phyloP scores from a whole-genome alignment of 768 basidiomycete genomes.

The Rhodosporidiobolus sp. region DNA sequence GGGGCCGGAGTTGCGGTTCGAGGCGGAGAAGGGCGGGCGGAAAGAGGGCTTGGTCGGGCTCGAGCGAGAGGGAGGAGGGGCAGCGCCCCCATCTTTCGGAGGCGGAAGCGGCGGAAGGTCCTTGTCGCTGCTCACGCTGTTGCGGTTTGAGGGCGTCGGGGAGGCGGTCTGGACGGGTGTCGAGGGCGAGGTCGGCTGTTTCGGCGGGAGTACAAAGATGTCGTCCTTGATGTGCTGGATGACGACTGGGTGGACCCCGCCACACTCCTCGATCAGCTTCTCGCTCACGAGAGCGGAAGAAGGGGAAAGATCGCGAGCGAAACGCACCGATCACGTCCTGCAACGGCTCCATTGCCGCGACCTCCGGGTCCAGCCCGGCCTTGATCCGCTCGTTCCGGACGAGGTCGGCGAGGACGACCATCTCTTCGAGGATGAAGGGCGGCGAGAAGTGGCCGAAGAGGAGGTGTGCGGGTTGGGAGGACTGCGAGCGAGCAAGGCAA shows the following conservation, averaged over 20 bases:
- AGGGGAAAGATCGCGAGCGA: not conserved
- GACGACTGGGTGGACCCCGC: constrained; percentile 36
- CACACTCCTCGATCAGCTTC: not conserved
- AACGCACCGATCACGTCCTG: constrained; percentile 27
- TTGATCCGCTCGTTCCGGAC: constrained; percentile 52
- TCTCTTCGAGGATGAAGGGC: constrained; percentile 71
- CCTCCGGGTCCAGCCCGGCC: not conserved
- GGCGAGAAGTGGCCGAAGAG: constrained; percentile 87
- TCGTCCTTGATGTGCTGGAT: constrained; percentile 82
- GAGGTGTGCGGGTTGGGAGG: constrained; percentile 62
- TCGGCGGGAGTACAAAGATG: constrained; percentile 23
- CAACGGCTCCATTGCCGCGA: not conserved
- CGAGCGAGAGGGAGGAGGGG: not conserved
- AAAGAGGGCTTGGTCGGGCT: not conserved
- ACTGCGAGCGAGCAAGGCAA: constrained; percentile 54
- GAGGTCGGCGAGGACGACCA: constrained; percentile 65
- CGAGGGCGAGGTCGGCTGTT: not conserved
- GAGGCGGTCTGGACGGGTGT: not conserved
- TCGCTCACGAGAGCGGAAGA: not conserved
- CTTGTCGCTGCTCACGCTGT: not conserved
- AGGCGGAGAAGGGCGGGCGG: not conserved
- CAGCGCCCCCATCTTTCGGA: not conserved
- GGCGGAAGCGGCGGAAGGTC: not conserved
- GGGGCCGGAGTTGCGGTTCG: no score
- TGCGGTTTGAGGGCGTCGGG: not conserved